These are phyloP conservation scores for Scytalidium lignicola DNA, from an alignment of 2,329 filamentous ascomycete species.

Conservation along the genomic window DNA sequence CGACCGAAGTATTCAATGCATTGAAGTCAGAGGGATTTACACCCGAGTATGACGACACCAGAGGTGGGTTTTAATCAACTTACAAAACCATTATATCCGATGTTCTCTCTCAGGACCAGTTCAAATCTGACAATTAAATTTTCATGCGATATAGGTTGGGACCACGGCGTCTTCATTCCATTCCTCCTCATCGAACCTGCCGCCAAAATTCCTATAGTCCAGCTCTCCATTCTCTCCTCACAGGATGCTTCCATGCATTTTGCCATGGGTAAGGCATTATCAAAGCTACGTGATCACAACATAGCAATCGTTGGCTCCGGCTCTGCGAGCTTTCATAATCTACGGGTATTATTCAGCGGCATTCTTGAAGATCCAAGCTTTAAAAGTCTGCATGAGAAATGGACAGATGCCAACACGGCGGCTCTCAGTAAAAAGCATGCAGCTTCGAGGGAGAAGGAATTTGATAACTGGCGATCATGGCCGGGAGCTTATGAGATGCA, in stretches of 20 bases:
- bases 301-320: constrained; percentile 57
- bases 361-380: constrained; percentile 23
- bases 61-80: constrained; percentile 15
- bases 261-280: constrained; percentile 48
- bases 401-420: constrained; percentile 42
- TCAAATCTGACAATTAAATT: constrained; percentile 6
- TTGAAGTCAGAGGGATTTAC: constrained; percentile 38
- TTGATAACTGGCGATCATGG: constrained; percentile 43
- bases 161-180: constrained; percentile 57
- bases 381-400: constrained; percentile 30
- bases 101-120: constrained; percentile 13
- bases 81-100: constrained; percentile 8
- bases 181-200: constrained; percentile 48
- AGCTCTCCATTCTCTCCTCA: constrained; percentile 48
- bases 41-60: constrained; percentile 16
- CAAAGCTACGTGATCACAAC: constrained; percentile 43
- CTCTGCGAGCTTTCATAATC: constrained; percentile 54
- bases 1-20: constrained; percentile 40
- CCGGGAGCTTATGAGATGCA: constrained; percentile 48
- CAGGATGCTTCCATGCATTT: constrained; percentile 46
- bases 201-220: constrained; percentile 50
- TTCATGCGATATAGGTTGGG: constrained; percentile 39
- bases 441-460: constrained; percentile 32
- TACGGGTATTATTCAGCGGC: constrained; percentile 39
- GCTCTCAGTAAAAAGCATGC: constrained; percentile 29